phyloP scores from a whole-genome alignment of 2,329 filamentous ascomycete species.

The Alternaria brassicicola region DNA sequence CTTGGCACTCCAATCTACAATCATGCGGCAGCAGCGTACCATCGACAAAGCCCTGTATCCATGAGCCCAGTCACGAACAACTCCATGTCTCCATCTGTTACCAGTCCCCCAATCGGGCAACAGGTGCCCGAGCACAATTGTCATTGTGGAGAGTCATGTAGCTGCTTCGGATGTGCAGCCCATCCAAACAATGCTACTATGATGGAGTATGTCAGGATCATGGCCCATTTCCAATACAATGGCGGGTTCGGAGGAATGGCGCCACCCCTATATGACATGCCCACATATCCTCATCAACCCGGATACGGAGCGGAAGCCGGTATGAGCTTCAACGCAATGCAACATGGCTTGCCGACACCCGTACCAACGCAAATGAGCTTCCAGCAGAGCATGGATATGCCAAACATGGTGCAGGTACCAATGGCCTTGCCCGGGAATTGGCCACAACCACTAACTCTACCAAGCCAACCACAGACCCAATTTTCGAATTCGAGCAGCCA shows the following conservation, averaged over 20 bases:
- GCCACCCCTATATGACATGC: constrained; percentile 44
- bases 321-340: constrained; percentile 22
- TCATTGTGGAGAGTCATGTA: constrained; percentile 68
- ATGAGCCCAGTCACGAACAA: constrained; percentile 25
- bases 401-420: constrained; percentile 25
- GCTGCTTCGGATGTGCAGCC: constrained; percentile 70
- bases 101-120: constrained; percentile 37
- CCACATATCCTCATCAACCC: constrained; percentile 43
- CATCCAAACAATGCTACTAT: constrained; percentile 72
- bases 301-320: constrained; percentile 36
- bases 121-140: constrained; percentile 58
- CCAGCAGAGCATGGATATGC: constrained; percentile 24
- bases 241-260: constrained; percentile 41
- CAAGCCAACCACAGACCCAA: constrained; percentile 19
- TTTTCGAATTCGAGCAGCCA: constrained; percentile 24
- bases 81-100: constrained; percentile 30
- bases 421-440: constrained; percentile 28
- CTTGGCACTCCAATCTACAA: constrained; percentile 46
- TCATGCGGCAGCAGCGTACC: constrained; percentile 38
- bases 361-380: constrained; percentile 30
- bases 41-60: constrained; percentile 43
- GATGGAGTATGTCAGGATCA: constrained; percentile 57
- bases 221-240: constrained; percentile 46
- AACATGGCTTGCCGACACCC: constrained; percentile 26
- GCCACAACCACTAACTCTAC: constrained; percentile 27